phyloP scores from a whole-genome alignment of 441 rosid genomes.

The Melastoma candidum region DNA sequence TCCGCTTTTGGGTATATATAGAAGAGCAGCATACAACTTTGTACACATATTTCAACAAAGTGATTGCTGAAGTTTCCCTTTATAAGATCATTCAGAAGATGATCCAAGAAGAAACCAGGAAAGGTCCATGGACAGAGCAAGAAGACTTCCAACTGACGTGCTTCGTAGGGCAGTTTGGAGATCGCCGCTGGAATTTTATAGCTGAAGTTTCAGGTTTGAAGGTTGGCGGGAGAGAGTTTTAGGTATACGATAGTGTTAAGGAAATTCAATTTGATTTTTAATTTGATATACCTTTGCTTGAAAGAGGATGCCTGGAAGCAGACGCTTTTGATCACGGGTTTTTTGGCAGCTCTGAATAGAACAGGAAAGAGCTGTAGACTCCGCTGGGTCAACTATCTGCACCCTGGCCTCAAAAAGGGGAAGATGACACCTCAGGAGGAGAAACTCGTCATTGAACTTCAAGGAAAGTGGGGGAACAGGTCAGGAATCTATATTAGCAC shows the following conservation, averaged over 20 bases:
- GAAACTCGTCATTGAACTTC: slow-evolving; percentile 84
- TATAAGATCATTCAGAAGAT: slow-evolving; percentile 28
- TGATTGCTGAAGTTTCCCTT: too few species aligned
- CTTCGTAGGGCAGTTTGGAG: slow-evolving; percentile 88
- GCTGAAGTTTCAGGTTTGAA: slow-evolving; percentile 99
- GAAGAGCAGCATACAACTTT: too few species aligned
- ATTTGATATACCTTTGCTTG: not conserved
- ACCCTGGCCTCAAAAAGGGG: slow-evolving; percentile 86
- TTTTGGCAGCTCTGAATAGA: slow-evolving; percentile 90
- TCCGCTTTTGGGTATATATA: too few species aligned
- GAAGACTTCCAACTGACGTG: slow-evolving; percentile 76
- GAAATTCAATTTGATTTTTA: too few species aligned
- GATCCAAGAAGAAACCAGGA: slow-evolving; percentile 51
- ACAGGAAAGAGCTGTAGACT: slow-evolving; percentile 99
- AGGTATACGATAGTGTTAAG: slow-evolving; percentile 52
- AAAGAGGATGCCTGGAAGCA: slow-evolving; percentile 31
- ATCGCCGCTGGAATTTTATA: slow-evolving; percentile 96
- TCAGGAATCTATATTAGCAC: slow-evolving; percentile 8
- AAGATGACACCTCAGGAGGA: slow-evolving; percentile 95
- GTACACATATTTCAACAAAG: too few species aligned
- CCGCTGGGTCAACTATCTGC: slow-evolving; percentile 97
- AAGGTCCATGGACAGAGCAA: slow-evolving; percentile 97
- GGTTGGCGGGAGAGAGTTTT: slow-evolving; percentile 92
- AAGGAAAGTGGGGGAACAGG: slow-evolving; percentile 96
- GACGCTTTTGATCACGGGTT: slow-evolving; percentile 50